Evolutionary conservation across 1,139 yeast genomes (phyloP).

Genomic region (Saccharomycopsis hybrid): DNA sequence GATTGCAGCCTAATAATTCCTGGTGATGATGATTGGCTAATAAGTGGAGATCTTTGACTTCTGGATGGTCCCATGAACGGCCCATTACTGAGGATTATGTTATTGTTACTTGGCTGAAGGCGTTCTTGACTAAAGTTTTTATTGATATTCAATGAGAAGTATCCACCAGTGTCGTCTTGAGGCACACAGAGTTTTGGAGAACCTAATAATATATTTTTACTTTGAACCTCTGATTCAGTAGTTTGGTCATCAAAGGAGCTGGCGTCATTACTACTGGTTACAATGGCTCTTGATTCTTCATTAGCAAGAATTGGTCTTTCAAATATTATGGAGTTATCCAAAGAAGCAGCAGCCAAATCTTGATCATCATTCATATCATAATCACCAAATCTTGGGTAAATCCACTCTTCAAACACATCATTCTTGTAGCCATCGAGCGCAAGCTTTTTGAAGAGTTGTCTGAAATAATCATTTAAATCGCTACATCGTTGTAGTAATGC

Average conservation of each 20-base stretch:
- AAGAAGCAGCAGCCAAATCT: slow-evolving; percentile 14
- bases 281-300: neutral
- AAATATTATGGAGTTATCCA: slow-evolving; percentile 17
- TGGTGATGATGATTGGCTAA: neutral
- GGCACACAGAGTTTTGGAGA: slow-evolving; percentile 17
- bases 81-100: neutral
- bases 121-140: neutral
- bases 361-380: slow-evolving; percentile 21
- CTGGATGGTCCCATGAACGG: neutral
- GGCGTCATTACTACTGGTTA: neutral
- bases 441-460: slow-evolving; percentile 22
- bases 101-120: neutral
- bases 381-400: slow-evolving; percentile 26
- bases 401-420: slow-evolving; percentile 26
- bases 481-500: slow-evolving; percentile 28
- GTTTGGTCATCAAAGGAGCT: neutral
- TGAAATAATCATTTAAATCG: slow-evolving; percentile 28
- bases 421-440: slow-evolving; percentile 24
- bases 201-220: slow-evolving; percentile 2
- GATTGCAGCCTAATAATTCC: slow-evolving; percentile 4
- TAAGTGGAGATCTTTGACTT: neutral
- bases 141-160: neutral
- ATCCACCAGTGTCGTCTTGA: neutral
- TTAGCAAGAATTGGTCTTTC: slow-evolving; percentile 13
- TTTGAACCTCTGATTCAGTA: too few relatives aligned